Evolutionary conservation across 2,329 filamentous ascomycete genomes (phyloP).

Genomic region (Teratosphaeriaceae sp.): DNA sequence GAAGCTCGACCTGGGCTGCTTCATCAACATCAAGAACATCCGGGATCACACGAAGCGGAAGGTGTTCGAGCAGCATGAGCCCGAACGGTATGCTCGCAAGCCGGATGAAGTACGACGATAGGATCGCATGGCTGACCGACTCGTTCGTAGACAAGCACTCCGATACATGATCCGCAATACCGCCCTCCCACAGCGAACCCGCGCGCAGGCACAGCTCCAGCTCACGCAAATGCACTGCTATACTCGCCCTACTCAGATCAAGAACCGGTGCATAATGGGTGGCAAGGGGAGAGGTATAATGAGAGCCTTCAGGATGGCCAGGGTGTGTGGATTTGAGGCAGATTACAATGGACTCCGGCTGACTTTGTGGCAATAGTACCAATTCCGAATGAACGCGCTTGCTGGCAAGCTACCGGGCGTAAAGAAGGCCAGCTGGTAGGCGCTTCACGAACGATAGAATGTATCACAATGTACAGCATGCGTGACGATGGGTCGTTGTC

Average conservation of each 20-base stretch:
- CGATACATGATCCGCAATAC: conserved; percentile 90
- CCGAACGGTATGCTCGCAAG: conserved; percentile 61
- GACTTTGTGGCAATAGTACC: conserved; percentile 55
- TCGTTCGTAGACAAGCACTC: conserved; percentile 57
- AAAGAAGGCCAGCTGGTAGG: conserved; percentile 88
- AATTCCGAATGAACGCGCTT: conserved; percentile 86
- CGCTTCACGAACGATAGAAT: neutral
- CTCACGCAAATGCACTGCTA: conserved; percentile 94
- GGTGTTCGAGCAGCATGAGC: conserved; percentile 78
- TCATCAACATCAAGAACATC: conserved; percentile 77
- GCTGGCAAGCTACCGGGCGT: conserved; percentile 84
- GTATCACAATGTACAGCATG: neutral
- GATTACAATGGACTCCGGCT: neutral
- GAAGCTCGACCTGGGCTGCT: conserved; percentile 82
- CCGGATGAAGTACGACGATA: neutral
- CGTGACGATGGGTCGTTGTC: neutral
- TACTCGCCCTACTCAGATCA: conserved; percentile 86
- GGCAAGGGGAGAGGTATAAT: conserved; percentile 89
- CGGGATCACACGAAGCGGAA: conserved; percentile 97
- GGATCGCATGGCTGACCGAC: neutral
- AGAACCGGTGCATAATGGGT: conserved; percentile 85
- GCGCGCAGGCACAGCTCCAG: conserved; percentile 88
- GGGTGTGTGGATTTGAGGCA: conserved; percentile 48
- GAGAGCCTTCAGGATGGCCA: conserved; percentile 82
- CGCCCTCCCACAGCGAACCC: conserved; percentile 69